These are phyloP conservation scores for Ustilago tritici DNA, from an alignment of 1,284 basidiomycete genomes.

Conservation along the genomic window DNA sequence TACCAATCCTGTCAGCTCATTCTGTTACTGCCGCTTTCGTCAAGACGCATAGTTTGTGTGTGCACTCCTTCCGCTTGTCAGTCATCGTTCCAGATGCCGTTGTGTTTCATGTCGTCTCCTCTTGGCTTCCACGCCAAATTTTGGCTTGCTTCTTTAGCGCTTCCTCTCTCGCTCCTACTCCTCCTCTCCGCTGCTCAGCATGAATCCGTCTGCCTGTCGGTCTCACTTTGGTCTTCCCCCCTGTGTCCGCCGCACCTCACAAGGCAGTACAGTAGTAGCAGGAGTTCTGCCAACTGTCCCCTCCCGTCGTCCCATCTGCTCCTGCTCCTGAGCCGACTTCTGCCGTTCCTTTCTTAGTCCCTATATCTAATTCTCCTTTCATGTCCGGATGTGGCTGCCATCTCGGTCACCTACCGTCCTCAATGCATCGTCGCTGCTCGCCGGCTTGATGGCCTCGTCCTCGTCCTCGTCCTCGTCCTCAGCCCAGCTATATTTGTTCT, in stretches of 20 bases:
- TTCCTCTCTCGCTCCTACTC: not conserved
- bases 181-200: conserved; percentile 2
- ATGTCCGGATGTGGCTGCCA: conserved; percentile 44
- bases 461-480: not conserved
- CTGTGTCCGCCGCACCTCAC: not conserved
- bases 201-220: conserved; percentile 4
- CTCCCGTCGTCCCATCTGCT: not conserved
- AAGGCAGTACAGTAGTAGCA: not conserved
- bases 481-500: conserved; percentile 3
- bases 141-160: conserved; percentile 6
- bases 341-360: conserved; percentile 11
- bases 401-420: conserved; percentile 11
- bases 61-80: conserved; percentile 14
- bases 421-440: conserved; percentile 19
- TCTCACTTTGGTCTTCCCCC: conserved; percentile 6
- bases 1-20: conserved; percentile 2
- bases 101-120: conserved; percentile 26
- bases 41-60: not conserved
- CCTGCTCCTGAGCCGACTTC: conserved; percentile 5
- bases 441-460: conserved; percentile 5
- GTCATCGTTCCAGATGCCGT: conserved; percentile 20
- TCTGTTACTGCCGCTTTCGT: not conserved
- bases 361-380: conserved; percentile 10
- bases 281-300: not conserved
- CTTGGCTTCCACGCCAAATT: conserved; percentile 37